These are phyloP conservation scores for Cutaneotrichosporon sp. DNA, from an alignment of 1,284 basidiomycete species.

Conservation along the genomic window DNA sequence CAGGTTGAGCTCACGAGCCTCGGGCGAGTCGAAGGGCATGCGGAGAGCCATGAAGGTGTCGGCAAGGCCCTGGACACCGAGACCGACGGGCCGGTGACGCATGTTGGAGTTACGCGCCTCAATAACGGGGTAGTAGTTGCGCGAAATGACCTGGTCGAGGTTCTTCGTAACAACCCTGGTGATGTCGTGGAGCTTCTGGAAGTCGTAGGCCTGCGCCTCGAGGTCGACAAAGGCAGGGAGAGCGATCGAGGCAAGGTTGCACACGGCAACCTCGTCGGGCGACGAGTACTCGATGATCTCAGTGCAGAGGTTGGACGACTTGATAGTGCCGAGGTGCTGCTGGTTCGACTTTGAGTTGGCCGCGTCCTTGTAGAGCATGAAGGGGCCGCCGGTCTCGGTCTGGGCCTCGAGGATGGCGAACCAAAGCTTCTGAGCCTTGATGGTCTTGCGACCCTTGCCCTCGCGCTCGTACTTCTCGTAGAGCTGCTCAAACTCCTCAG, in stretches of 20 bases:
- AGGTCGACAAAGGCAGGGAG: constrained; percentile 81
- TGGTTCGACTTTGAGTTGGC: constrained; percentile 96
- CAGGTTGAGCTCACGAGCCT: constrained; percentile 84
- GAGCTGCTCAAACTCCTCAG: constrained; percentile 85
- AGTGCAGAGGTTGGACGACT: constrained; percentile 97
- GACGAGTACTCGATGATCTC: constrained; percentile 99
- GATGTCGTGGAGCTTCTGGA: constrained; percentile 91
- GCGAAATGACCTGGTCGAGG: constrained; percentile 64
- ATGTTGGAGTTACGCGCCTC: constrained; percentile 92
- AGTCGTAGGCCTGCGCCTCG: constrained; percentile 66
- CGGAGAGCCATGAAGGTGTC: constrained; percentile 98
- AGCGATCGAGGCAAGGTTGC: constrained; percentile 96
- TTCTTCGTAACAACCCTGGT: constrained; percentile 90
- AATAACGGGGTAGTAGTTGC: constrained; percentile 75
- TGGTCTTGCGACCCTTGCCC: constrained; percentile 77
- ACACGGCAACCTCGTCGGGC: constrained; percentile 97
- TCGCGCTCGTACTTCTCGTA: constrained; percentile 90
- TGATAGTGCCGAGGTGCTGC: constrained; percentile 98
- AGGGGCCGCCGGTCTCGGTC: constrained; percentile 96
- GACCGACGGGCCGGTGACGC: constrained; percentile 95
- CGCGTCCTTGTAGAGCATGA: constrained; percentile 96
- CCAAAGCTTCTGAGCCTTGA: constrained; percentile 98
- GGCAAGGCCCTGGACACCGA: constrained; percentile 97
- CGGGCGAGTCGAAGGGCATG: constrained; percentile 89
- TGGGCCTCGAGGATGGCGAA: constrained; percentile 96